Conservation (phyloP, 129 eudicot species). For the Sambucus nigra region DNA sequence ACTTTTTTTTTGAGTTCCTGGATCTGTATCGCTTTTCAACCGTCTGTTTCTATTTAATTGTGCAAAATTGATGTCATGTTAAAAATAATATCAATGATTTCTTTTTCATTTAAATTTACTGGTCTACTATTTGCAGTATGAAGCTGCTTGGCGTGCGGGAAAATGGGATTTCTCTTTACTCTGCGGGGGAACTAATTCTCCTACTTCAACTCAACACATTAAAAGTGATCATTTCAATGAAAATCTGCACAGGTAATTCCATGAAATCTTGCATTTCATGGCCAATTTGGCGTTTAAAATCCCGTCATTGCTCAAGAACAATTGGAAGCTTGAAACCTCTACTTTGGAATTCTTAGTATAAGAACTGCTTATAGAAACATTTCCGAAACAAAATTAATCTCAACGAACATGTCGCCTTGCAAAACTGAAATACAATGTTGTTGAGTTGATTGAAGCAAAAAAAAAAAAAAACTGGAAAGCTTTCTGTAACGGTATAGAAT, state of each 20-base stretch:
- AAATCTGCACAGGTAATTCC: constrained; percentile 66
- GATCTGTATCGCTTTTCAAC: background rate
- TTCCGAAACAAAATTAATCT: background rate
- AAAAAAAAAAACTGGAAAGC: background rate
- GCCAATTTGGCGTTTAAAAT: background rate
- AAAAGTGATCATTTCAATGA: constrained; percentile 57
- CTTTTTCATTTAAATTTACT: constrained; percentile 7
- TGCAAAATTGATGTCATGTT: no score
- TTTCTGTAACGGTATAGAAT: no score
- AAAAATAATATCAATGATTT: constrained; percentile 6
- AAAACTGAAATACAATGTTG: background rate
- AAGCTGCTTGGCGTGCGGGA: constrained; percentile 99
- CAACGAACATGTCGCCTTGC: background rate
- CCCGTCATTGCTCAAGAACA: background rate
- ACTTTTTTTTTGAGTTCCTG: background rate
- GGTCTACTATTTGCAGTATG: constrained; percentile 51
- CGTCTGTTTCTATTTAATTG: background rate
- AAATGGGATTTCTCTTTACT: constrained; percentile 88
- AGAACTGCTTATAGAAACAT: background rate
- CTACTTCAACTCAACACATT: constrained; percentile 26
- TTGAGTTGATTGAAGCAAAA: background rate
- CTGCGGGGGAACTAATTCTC: constrained; percentile 26
- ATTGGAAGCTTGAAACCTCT: background rate
- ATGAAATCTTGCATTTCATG: background rate
- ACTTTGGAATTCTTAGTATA: background rate